These are phyloP conservation scores for Trypanosomatidae sp. DNA, from an alignment of 208 protist species.

Conservation along the genomic window DNA sequence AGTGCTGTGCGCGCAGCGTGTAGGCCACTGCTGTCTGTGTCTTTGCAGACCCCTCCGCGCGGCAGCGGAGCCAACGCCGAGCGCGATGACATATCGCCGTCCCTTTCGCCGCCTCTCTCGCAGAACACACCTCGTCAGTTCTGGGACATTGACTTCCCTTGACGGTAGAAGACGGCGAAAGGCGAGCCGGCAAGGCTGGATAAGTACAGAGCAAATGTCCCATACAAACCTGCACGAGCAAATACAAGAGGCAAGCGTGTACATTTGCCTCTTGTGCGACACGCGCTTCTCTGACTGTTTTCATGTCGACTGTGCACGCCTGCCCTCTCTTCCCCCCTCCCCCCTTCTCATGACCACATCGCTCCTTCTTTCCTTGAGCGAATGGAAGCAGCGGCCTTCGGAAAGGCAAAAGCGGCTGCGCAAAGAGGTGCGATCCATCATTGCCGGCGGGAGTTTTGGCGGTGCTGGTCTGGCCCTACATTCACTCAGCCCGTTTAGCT, in stretches of 20 bases:
- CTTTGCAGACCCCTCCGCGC: neutral
- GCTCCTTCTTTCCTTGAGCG: neutral
- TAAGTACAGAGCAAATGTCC: neutral
- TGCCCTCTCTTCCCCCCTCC: neutral
- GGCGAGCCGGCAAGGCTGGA: neutral
- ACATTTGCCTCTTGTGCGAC: neutral
- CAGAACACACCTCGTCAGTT: conserved; percentile 57
- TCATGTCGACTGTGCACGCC: too few species aligned
- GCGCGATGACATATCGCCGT: neutral
- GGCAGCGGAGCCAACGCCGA: neutral
- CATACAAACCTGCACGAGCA: neutral
- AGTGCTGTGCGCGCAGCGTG: conserved; percentile 18
- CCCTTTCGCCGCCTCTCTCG: conserved; percentile 3
- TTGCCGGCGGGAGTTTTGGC: neutral
- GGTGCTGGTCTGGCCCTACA: neutral
- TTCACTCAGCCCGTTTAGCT: neutral
- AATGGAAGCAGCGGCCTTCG: neutral
- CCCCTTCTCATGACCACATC: neutral
- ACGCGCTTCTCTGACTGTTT: neutral
- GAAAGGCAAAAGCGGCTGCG: neutral
- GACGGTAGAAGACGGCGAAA: neutral
- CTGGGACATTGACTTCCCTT: conserved; percentile 73
- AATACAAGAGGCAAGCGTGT: neutral
- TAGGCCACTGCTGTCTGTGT: neutral
- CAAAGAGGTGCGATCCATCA: neutral